These are phyloP conservation scores for Ballota nigra DNA, from an alignment of 257 asterid genomes.

Conservation along the genomic window DNA sequence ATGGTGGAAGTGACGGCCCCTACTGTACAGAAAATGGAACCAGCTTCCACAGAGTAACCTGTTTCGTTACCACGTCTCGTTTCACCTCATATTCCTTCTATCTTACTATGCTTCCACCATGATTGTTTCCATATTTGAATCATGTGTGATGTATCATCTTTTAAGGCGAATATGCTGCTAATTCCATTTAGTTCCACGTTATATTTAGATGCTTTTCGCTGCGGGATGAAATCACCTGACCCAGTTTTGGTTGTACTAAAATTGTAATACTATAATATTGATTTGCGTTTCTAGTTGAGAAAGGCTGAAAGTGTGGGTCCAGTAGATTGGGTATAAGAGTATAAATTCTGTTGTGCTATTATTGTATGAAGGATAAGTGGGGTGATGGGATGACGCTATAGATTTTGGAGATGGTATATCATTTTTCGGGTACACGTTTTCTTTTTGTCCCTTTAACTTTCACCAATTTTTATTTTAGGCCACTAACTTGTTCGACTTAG, in stretches of 20 bases:
- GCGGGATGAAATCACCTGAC: background rate
- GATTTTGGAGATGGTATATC: background rate
- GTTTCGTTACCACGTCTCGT: background rate
- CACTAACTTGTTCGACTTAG: too few relatives aligned
- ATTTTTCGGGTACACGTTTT: background rate
- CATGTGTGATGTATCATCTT: background rate
- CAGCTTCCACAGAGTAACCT: slow-evolving; percentile 35
- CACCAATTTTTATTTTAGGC: too few relatives aligned
- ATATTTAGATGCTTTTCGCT: background rate
- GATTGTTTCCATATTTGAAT: background rate
- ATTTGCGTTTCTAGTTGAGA: background rate
- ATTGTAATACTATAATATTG: background rate
- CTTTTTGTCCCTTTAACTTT: too few relatives aligned
- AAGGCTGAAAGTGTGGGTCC: slow-evolving; percentile 12
- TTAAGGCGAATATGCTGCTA: background rate
- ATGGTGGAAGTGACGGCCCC: slow-evolving; percentile 69
- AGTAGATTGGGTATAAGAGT: slow-evolving; percentile 1
- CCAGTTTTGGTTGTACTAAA: background rate
- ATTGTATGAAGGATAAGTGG: background rate
- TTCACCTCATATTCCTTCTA: slow-evolving; percentile 11
- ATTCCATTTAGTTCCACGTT: background rate
- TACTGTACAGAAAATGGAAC: slow-evolving; percentile 74
- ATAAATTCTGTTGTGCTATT: slow-evolving; percentile 20
- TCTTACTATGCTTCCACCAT: background rate
- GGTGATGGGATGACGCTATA: slow-evolving; percentile 2